Evolutionary conservation across 192 early-diverging fungal species (phyloP), one percentile per base, ranked within the genome.

Genomic region (Tieghemiomyces parasiticus): DNA sequence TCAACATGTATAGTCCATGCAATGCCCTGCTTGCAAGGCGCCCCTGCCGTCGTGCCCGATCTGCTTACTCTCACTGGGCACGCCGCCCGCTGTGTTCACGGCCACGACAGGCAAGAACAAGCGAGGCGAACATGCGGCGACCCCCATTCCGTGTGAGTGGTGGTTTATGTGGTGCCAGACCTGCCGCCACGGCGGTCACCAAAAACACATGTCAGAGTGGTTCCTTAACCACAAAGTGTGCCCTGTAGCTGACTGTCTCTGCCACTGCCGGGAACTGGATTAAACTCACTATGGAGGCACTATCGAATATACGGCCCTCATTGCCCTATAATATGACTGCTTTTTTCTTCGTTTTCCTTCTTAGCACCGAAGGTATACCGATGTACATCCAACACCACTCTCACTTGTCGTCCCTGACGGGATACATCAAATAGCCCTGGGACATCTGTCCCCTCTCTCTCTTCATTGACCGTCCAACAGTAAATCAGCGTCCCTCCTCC

Each of bases 101-200:
- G 28, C 33, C 38, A 4, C 38, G 46, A 0, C 26, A 51, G 12
- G 35, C 58, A 32, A 65, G 56, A 34, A 47, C 47, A 28, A 19
- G 35, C 22, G 47, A 32, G 38, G 56, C 52, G 19, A 44, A 35
- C 4, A 14, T 30, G 13, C 35, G 32, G 30, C 1, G 35, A 24
- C 73, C 22, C 70, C 42, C 55, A 55, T 65, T 50, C 82, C 84
- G 44, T 85, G 90, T 67, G 81, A 91, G 61, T 69, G 81, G 44
- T 99, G 93, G 93, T 99, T 96, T 66, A 95, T 91, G 16, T 99
- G 95, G 95, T 99, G 95, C 71, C 92, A 95, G 69, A 89, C 88
- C 12, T 99, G 95, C 70, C 78, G 88, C 16, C 95, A 99, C 71
- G 95, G 95, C 35, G 95, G 95, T 1, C 95, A 99, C 66, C 85